Conservation (phyloP, 305 asterid species). For the Solanum chacoense region DNA sequence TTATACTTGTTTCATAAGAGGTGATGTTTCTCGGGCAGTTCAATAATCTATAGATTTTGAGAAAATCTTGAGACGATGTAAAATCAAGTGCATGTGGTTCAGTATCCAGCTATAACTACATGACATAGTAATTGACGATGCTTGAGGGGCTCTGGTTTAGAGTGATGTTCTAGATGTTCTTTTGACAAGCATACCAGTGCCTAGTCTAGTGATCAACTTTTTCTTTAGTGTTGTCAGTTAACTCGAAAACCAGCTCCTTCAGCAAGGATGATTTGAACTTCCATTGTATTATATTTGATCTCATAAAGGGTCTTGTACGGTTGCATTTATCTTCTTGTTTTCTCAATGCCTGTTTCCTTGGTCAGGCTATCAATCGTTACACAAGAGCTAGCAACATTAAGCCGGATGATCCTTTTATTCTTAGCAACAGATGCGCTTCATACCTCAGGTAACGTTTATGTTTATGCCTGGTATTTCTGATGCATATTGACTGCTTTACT, state of each 20-base stretch:
- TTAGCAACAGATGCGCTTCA: constrained; percentile 79
- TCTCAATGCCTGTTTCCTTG: constrained; percentile 5
- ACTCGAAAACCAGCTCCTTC: background rate
- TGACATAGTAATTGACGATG: background rate
- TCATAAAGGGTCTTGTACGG: background rate
- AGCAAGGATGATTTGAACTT: background rate
- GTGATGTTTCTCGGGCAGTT: background rate
- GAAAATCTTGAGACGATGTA: background rate
- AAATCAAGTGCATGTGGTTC: background rate
- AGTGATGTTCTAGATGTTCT: background rate
- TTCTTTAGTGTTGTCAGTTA: background rate
- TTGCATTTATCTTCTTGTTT: constrained; percentile 3
- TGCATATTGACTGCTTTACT: background rate
- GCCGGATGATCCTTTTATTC: constrained; percentile 60
- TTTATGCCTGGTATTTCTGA: background rate
- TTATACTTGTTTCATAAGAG: background rate
- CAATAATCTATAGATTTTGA: background rate
- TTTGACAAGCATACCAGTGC: background rate
- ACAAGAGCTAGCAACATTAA: constrained; percentile 75
- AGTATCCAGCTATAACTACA: background rate
- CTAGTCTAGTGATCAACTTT: background rate
- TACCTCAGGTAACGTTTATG: constrained; percentile 48
- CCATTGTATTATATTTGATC: background rate
- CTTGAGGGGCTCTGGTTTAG: background rate
- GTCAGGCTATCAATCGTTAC: constrained; percentile 73